Base-by-base conservation (phyloP, 2,329 filamentous ascomycete species). In the Domatiomyces globalis region DNA sequence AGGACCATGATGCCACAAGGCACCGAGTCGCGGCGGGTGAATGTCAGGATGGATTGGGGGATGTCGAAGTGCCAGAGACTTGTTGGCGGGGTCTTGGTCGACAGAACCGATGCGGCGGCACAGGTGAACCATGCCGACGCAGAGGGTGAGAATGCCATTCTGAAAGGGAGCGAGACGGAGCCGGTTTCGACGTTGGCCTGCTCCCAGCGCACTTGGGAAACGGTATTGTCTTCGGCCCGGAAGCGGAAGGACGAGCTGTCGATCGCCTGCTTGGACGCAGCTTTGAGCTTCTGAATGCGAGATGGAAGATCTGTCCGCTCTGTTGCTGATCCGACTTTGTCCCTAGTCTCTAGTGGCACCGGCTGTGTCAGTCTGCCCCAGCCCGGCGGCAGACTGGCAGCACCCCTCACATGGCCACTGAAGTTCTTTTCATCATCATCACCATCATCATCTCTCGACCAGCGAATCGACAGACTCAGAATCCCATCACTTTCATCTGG, bases 401-500 rank as follows among this genome's bases (percentile, higher is more conserved):
- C 69, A 54, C 75, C 71, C 45, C 78, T 69, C 6, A 69, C 71
- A 39, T 39, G 2, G 12, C 33, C 4, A 10, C 33, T 39, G 33
- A 15, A 15, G 10, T 39, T 39, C 33, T 39, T 39, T 15, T 15
- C 10, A 1, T 73, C 77, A 76, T 77, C 79, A 8, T 69, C 64
- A 15, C 33, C 51, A 18, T 47, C 43, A 19, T 22, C 46, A 19
- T 56, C 53, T 25, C 69, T 68, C 6, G 73, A 70, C 79, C 79
- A 83, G n/a, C 67, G 65, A 0, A 79, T 73, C 1, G 73, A 71
- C 33, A 82, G 63, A 4, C 77, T 80, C 12, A 82, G 62, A 58
- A 80, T 71, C 0, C 79, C 79, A 56, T 82, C 79, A 0, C 77
- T 79, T 56, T 81, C 77, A 53, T 81, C 74, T 7, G 79, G 64